A percentile compares a stretch with the other conserved stretches of the same genome.
Evolutionary conservation across 148 eudicot genomes (phyloP).

Genomic region (Vaccinium vitisidaea): DNA sequence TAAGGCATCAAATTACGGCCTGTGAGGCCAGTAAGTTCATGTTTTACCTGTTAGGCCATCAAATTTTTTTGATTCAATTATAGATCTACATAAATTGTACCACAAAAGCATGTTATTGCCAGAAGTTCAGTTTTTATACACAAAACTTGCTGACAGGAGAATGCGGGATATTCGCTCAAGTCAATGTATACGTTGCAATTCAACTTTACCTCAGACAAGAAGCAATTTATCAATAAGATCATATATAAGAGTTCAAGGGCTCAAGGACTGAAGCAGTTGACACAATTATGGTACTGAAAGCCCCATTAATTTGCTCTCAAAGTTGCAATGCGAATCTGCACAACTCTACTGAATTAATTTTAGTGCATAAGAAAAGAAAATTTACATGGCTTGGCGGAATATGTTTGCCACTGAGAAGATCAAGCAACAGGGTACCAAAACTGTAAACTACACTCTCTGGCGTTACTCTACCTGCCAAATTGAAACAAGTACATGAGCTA

Average conservation of each 20-base stretch:
- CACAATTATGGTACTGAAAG: neutral
- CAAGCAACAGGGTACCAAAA: conserved; percentile 79
- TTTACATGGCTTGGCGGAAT: conserved; percentile 88
- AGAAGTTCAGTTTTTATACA: neutral
- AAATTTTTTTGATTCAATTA: neutral
- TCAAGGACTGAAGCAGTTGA: neutral
- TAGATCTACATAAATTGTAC: neutral
- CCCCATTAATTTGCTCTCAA: neutral
- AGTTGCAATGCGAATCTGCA: neutral
- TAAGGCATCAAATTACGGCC: neutral
- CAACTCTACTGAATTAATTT: neutral
- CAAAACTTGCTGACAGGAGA: neutral
- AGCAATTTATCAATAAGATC: conserved; percentile 1
- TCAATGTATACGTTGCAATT: neutral
- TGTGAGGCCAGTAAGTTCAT: neutral
- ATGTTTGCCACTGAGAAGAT: conserved; percentile 83
- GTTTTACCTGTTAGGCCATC: neutral
- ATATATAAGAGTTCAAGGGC: neutral
- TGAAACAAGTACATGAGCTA: conserved; percentile 24
- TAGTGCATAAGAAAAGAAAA: neutral
- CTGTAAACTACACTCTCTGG: conserved; percentile 81
- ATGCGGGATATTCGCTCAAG: neutral
- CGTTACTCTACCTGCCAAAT: conserved; percentile 66
- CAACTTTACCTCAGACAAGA: conserved; percentile 8
- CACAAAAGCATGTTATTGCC: neutral